These are phyloP conservation scores for Arthrobotrys pseudoclavata DNA, from an alignment of 2,329 filamentous ascomycete genomes.

Conservation along the genomic window DNA sequence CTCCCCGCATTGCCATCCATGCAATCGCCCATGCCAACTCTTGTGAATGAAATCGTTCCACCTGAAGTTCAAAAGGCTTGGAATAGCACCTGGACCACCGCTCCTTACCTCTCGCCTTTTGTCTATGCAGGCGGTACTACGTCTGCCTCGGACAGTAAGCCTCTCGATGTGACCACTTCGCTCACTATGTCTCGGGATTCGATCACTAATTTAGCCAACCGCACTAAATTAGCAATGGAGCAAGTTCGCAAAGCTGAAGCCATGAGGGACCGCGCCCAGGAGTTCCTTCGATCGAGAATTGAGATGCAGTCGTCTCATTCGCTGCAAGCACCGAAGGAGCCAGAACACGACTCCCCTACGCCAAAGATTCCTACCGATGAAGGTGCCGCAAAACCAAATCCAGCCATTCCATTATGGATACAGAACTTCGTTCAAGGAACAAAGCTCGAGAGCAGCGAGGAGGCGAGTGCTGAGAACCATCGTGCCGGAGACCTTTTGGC, in stretches of 20 bases:
- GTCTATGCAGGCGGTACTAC: conserved; percentile 12
- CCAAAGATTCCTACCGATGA: conserved; percentile 16
- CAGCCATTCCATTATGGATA: conserved; percentile 49
- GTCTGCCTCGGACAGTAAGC: conserved; percentile 48
- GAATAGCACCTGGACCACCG: conserved; percentile 46
- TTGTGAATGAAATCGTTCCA: conserved; percentile 44
- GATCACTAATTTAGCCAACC: conserved; percentile 57
- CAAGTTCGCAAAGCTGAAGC: conserved; percentile 57
- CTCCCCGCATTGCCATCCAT: conserved; percentile 39
- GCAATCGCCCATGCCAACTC: conserved; percentile 23
- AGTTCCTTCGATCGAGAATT: conserved; percentile 45
- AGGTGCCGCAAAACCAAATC: conserved; percentile 5
- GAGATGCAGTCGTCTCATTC: conserved; percentile 41
- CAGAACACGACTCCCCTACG: not conserved
- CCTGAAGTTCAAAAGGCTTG: conserved; percentile 55
- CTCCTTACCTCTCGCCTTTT: conserved; percentile 32
- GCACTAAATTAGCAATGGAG: conserved; percentile 60
- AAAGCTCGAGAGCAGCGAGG: not conserved
- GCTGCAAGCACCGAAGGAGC: conserved; percentile 26
- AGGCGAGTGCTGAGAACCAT: not conserved
- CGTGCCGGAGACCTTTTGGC: not conserved
- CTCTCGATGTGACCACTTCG: conserved; percentile 46
- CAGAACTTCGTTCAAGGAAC: conserved; percentile 35
- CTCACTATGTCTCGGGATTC: conserved; percentile 46
- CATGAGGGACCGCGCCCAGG: conserved; percentile 50